phyloP scores from a whole-genome alignment of 495 filamentous ascomycete species.

The Penicillium riverlandense region DNA sequence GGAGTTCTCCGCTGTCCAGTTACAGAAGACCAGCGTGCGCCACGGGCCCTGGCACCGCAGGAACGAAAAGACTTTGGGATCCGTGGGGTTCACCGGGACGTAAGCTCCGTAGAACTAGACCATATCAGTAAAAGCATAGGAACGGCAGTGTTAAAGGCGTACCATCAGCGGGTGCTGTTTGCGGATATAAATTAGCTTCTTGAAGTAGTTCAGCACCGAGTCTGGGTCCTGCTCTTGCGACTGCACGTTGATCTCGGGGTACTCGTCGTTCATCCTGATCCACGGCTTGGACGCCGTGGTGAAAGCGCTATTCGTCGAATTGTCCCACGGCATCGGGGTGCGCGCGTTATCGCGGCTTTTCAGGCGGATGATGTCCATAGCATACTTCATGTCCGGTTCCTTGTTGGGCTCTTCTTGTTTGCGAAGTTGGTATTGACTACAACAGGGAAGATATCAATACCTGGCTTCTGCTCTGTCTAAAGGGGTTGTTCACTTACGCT shows the following conservation, averaged over 20 bases:
- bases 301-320: slow-evolving; percentile 33
- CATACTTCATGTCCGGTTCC: slow-evolving; percentile 8
- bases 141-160: neutral
- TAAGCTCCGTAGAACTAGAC: slow-evolving; percentile 9
- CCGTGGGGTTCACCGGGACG: slow-evolving; percentile 6
- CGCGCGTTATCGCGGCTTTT: slow-evolving; percentile 41
- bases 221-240: slow-evolving; percentile 24
- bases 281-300: slow-evolving; percentile 33
- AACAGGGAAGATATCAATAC: neutral
- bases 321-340: slow-evolving; percentile 40
- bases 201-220: slow-evolving; percentile 37
- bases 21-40: slow-evolving; percentile 5
- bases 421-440: slow-evolving; percentile 1
- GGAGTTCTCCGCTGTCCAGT: neutral
- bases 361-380: slow-evolving; percentile 16
- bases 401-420: slow-evolving; percentile 10
- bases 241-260: slow-evolving; percentile 29
- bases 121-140: neutral
- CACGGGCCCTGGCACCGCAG: slow-evolving; percentile 10
- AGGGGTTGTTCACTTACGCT: slow-evolving; percentile 9
- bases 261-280: slow-evolving; percentile 46
- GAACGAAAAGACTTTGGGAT: slow-evolving; percentile 8
- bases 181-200: slow-evolving; percentile 25
- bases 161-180: slow-evolving; percentile 30
- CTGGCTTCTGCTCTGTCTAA: no score